Percentiles rank a stretch among this genome's conserved stretches.
Conservation (phyloP, 768 basidiomycete genomes). For the Russula olivacea region DNA sequence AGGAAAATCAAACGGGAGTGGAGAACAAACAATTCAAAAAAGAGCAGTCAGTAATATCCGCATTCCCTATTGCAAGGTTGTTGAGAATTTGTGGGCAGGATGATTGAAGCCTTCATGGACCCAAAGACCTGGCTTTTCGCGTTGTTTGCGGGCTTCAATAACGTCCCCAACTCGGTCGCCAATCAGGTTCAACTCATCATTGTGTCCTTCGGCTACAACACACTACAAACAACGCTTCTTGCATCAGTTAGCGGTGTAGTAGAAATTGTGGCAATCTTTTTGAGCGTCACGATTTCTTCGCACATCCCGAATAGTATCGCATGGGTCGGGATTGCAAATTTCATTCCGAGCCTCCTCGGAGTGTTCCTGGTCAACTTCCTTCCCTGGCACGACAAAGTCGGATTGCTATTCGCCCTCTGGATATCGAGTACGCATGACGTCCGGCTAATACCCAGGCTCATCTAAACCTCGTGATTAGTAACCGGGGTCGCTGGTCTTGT, state of each 20-base stretch:
- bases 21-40: conserved; percentile 79
- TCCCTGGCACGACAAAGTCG: conserved; percentile 61
- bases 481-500: conserved; percentile 55
- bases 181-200: conserved; percentile 64
- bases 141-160: conserved; percentile 54
- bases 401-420: conserved; percentile 55
- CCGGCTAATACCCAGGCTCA: background rate
- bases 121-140: conserved; percentile 77
- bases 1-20: conserved; percentile 74
- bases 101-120: conserved; percentile 62
- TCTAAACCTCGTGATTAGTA: conserved; percentile 28
- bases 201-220: conserved; percentile 56
- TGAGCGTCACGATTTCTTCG: conserved; percentile 55
- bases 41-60: conserved; percentile 52
- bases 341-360: conserved; percentile 60
- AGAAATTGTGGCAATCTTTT: conserved; percentile 64
- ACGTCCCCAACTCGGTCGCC: conserved; percentile 62
- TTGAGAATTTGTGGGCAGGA: conserved; percentile 34
- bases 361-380: conserved; percentile 55
- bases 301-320: conserved; percentile 52
- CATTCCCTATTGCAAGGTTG: background rate
- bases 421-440: conserved; percentile 39
- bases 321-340: conserved; percentile 52
- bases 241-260: conserved; percentile 60
- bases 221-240: conserved; percentile 62